Evolutionary conservation across 2,329 filamentous ascomycete genomes (phyloP).

Genomic region (Neophaeococcomyces mojaviensis): DNA sequence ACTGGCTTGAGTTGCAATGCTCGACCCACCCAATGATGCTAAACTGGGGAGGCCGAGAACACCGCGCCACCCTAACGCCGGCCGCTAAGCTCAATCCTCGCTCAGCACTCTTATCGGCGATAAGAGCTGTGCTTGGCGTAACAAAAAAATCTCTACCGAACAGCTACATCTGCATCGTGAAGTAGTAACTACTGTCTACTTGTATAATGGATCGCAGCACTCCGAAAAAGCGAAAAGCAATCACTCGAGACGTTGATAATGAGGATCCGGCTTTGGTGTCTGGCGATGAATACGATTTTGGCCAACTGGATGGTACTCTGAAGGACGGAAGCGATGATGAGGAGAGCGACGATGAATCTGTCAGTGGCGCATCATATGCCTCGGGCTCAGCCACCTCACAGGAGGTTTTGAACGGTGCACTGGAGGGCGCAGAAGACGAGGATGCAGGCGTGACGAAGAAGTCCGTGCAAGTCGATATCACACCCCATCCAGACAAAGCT

Average conservation of each 20-base stretch:
- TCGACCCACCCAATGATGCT: neutral
- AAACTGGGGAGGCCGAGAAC: neutral
- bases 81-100: neutral
- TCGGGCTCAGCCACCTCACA: conserved; percentile 36
- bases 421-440: conserved; percentile 37
- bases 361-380: conserved; percentile 3
- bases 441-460: conserved; percentile 29
- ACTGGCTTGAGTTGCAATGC: neutral
- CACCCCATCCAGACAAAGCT: conserved; percentile 1
- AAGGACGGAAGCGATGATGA: conserved; percentile 38
- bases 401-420: conserved; percentile 48
- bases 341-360: conserved; percentile 10
- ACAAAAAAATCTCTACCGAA: neutral
- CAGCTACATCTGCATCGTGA: neutral
- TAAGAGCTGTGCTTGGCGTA: neutral
- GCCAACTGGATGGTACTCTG: conserved; percentile 36
- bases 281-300: conserved; percentile 51
- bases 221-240: conserved; percentile 58
- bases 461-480: conserved; percentile 7
- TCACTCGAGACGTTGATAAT: conserved; percentile 44
- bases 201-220: conserved; percentile 14
- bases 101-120: neutral
- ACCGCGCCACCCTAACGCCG: neutral
- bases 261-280: conserved; percentile 45
- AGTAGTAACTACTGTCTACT: neutral